These are phyloP conservation scores for Fusarium marasasianum DNA, from an alignment of 2,329 filamentous ascomycete genomes.

Conservation along the genomic window DNA sequence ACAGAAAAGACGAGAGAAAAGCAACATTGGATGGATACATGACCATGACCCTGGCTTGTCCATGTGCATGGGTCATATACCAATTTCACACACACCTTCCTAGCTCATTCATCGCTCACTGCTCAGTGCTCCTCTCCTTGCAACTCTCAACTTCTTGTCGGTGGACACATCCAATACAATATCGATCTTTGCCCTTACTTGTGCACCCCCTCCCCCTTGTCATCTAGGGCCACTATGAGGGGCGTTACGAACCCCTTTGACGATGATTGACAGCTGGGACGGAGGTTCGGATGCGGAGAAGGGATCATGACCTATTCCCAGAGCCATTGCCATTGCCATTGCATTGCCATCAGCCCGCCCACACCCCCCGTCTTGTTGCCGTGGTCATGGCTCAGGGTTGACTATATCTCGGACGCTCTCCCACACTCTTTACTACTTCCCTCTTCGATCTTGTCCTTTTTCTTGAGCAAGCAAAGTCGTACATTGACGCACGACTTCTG, in stretches of 20 bases:
- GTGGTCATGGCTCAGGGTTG: conserved; percentile 24
- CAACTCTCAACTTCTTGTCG: not conserved
- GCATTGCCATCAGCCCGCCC: not conserved
- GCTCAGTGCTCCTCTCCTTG: not conserved
- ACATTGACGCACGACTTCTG: conserved; percentile 32
- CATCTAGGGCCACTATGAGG: conserved; percentile 24
- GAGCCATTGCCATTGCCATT: conserved; percentile 2
- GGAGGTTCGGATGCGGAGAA: conserved; percentile 36
- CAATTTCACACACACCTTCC: conserved; percentile 16
- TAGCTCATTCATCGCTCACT: not conserved
- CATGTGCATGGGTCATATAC: conserved; percentile 34
- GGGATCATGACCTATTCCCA: conserved; percentile 19
- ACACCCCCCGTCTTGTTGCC: conserved; percentile 14
- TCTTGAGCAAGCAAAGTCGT: conserved; percentile 31
- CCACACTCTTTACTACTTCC: conserved; percentile 3
- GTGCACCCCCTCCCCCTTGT: conserved; percentile 37
- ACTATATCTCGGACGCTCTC: conserved; percentile 32
- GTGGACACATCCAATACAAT: conserved; percentile 24
- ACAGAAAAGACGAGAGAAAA: conserved; percentile 1
- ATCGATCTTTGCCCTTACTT: conserved; percentile 31
- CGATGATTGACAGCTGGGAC: conserved; percentile 33
- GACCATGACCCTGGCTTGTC: not conserved
- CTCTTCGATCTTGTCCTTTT: conserved; percentile 19
- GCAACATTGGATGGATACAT: not conserved
- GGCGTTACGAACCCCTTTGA: conserved; percentile 36